Evolutionary conservation across 1,139 yeast genomes (phyloP).

Genomic region (Yamadazyma kanchanaburiensis): DNA sequence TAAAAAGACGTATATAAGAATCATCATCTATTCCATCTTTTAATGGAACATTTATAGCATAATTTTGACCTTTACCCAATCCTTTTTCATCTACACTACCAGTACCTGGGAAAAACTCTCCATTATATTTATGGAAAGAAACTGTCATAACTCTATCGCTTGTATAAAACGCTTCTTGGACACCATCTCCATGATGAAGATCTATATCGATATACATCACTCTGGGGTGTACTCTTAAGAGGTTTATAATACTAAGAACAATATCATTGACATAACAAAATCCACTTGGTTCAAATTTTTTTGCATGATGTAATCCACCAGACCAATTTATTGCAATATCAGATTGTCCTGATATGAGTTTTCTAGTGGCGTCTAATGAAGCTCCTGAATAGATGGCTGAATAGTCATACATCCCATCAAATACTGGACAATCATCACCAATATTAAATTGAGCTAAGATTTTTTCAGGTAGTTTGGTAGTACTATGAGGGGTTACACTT

Average conservation of each 20-base stretch:
- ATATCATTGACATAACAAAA: slow-evolving; percentile 74
- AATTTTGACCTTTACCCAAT: slow-evolving; percentile 84
- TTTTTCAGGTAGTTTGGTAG: slow-evolving; percentile 52
- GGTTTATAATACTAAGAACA: slow-evolving; percentile 85
- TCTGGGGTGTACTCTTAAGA: slow-evolving; percentile 87
- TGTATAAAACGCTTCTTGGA: slow-evolving; percentile 94
- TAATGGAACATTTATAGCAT: slow-evolving; percentile 83
- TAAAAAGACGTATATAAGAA: slow-evolving; percentile 71
- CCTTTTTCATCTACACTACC: slow-evolving; percentile 90
- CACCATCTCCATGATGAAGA: slow-evolving; percentile 98
- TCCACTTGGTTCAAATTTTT: slow-evolving; percentile 93
- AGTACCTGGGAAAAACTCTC: slow-evolving; percentile 95
- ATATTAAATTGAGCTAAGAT: slow-evolving; percentile 78
- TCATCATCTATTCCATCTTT: slow-evolving; percentile 93
- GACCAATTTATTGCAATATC: slow-evolving; percentile 97
- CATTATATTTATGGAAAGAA: slow-evolving; percentile 92
- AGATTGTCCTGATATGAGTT: slow-evolving; percentile 87
- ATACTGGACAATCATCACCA: slow-evolving; percentile 96
- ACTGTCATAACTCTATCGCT: slow-evolving; percentile 98
- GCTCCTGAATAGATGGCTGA: slow-evolving; percentile 96
- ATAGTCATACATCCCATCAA: slow-evolving; percentile 93
- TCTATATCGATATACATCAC: slow-evolving; percentile 96
- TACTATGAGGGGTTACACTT: slow-evolving; percentile 77
- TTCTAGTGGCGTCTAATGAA: slow-evolving; percentile 94
- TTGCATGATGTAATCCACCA: slow-evolving; percentile 96